phyloP scores from a whole-genome alignment of 768 basidiomycete genomes.

The Cystofilobasidium ferigula region DNA sequence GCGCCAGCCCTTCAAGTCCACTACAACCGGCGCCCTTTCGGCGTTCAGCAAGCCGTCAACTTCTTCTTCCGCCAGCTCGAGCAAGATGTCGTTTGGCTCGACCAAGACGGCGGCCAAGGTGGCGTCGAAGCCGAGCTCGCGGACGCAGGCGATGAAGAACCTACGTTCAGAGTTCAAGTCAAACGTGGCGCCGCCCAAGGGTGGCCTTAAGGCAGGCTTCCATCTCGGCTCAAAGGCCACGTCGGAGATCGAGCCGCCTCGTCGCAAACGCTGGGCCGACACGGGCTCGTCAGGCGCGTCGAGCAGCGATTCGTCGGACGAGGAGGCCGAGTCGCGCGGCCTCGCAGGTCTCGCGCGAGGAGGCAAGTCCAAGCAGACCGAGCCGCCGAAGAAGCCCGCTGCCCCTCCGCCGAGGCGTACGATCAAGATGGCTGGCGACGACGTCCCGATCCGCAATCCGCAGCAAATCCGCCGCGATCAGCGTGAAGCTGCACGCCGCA shows the following conservation, averaged over 20 bases:
- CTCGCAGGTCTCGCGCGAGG: conserved; percentile 9
- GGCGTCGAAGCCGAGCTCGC: not conserved
- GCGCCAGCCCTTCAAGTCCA: conserved; percentile 13
- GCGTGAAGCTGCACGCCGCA: conserved; percentile 53
- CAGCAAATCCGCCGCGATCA: conserved; percentile 43
- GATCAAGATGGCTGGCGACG: conserved; percentile 40
- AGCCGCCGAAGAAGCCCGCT: not conserved
- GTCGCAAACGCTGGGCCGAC: not conserved
- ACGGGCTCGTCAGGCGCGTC: conserved; percentile 18
- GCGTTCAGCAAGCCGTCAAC: not conserved
- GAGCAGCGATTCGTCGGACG: conserved; percentile 15
- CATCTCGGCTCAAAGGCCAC: not conserved
- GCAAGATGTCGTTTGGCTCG: conserved; percentile 6
- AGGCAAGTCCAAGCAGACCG: not conserved
- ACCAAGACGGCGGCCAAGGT: not conserved
- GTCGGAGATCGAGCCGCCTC: conserved; percentile 2
- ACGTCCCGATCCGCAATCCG: conserved; percentile 40
- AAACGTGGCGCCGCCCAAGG: not conserved
- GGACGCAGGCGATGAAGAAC: conserved; percentile 5
- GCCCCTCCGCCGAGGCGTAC: not conserved
- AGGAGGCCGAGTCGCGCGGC: conserved; percentile 11
- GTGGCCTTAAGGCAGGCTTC: not conserved
- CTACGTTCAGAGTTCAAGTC: not conserved
- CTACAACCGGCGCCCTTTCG: not conserved
- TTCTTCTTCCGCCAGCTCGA: not conserved